A percentile compares a stretch with the other conserved stretches of the same genome.
Conservation (phyloP, 352 stramenopile species). For the Pythium dissotocum region DNA sequence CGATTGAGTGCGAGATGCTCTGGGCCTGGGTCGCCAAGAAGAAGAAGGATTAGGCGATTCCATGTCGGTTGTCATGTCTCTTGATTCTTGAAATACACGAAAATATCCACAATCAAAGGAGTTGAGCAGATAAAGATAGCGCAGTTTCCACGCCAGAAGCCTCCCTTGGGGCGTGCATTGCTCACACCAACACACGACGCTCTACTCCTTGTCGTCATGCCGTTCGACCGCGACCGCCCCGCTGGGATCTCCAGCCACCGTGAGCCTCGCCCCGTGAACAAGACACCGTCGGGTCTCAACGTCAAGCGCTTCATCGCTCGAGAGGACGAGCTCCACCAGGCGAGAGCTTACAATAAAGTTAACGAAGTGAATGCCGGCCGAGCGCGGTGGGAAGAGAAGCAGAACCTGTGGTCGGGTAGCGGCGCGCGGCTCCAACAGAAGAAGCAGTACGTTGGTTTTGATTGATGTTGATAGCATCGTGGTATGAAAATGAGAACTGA, state of each 20-base stretch:
- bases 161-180: neutral
- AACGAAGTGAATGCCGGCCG: slow-evolving; percentile 55
- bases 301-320: slow-evolving; percentile 74
- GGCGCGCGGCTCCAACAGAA: slow-evolving; percentile 52
- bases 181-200: neutral
- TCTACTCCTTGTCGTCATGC: slow-evolving; percentile 32
- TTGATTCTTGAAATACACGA: neutral
- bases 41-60: slow-evolving; percentile 26
- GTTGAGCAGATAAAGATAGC: neutral
- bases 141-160: neutral
- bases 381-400: slow-evolving; percentile 76
- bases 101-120: neutral
- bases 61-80: neutral
- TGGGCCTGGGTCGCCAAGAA: slow-evolving; percentile 87
- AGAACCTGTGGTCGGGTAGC: slow-evolving; percentile 56
- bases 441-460: slow-evolving; percentile 41
- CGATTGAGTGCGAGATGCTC: slow-evolving; percentile 83
- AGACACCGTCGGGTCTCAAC: slow-evolving; percentile 57
- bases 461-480: neutral
- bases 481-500: neutral
- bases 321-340: slow-evolving; percentile 72
- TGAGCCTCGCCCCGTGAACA: slow-evolving; percentile 30
- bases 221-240: slow-evolving; percentile 48
- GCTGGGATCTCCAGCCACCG: slow-evolving; percentile 47
- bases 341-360: slow-evolving; percentile 49